Percentiles rank a stretch among this genome's conserved stretches.
Conservation (phyloP, 2,329 filamentous ascomycete genomes). For the Mollisia scopiformis region DNA sequence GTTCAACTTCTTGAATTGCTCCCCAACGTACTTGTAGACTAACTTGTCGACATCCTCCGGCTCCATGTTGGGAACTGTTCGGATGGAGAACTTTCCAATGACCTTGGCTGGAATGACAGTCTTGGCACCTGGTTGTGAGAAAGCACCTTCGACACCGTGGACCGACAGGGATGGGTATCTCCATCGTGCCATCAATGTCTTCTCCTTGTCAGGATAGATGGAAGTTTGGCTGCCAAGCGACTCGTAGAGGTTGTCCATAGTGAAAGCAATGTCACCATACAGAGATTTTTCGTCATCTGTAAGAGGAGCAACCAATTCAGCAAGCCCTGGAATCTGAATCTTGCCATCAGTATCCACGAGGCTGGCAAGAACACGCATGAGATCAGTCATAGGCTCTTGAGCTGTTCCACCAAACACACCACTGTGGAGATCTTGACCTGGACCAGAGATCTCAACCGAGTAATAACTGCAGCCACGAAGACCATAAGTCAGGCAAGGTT, state of each 20-base stretch:
- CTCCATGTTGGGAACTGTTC: constrained; percentile 97
- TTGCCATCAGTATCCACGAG: constrained; percentile 90
- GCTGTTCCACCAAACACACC: constrained; percentile 96
- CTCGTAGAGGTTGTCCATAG: constrained; percentile 93
- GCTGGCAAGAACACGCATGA: constrained; percentile 78
- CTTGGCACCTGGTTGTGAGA: constrained; percentile 91
- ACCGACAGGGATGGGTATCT: constrained; percentile 91
- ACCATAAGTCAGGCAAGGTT: constrained; percentile 96
- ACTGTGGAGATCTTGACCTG: constrained; percentile 91
- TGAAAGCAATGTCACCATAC: constrained; percentile 91
- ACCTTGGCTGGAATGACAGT: constrained; percentile 99
- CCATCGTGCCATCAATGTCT: constrained; percentile 95
- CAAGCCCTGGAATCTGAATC: constrained; percentile 92
- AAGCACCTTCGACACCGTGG: constrained; percentile 94
- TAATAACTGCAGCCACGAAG: constrained; percentile 99
- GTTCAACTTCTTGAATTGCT: constrained; percentile 81
- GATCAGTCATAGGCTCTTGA: constrained; percentile 98
- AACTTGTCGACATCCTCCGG: constrained; percentile 84
- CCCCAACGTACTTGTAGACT: constrained; percentile 82
- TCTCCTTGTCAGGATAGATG: constrained; percentile 87
- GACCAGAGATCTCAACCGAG: constrained; percentile 85
- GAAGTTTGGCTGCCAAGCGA: constrained; percentile 87
- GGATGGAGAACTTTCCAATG: constrained; percentile 96
- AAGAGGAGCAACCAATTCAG: constrained; percentile 88
- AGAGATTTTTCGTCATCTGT: constrained; percentile 83